A percentile compares a stretch with the other conserved stretches of the same genome.
Evolutionary conservation across 2,329 filamentous ascomycete species (phyloP).

Genomic region (Neofusicoccum sp.): DNA sequence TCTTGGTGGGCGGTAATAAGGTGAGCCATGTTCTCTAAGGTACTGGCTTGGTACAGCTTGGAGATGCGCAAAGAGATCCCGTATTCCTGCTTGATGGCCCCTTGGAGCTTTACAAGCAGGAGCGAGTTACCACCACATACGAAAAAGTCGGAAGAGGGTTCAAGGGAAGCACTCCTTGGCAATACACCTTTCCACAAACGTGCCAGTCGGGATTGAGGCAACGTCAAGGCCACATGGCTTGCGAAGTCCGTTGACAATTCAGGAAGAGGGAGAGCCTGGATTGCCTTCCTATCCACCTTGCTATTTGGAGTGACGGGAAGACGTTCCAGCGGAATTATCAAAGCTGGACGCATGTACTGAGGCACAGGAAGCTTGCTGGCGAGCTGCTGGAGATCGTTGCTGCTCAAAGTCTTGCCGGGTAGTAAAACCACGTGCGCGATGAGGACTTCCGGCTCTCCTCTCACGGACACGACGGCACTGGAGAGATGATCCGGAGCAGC

Average conservation of each 20-base stretch:
- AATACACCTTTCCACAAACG: slow-evolving; percentile 25
- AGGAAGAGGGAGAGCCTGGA: slow-evolving; percentile 27
- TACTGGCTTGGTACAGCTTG: slow-evolving; percentile 43
- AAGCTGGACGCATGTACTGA: slow-evolving; percentile 42
- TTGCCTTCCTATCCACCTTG: slow-evolving; percentile 25
- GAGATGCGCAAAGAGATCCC: slow-evolving; percentile 35
- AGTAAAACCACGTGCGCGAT: slow-evolving; percentile 40
- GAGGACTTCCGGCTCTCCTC: slow-evolving; percentile 24
- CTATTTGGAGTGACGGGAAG: slow-evolving; percentile 23
- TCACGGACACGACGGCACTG: slow-evolving; percentile 31
- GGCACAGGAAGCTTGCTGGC: slow-evolving; percentile 35
- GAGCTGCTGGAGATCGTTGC: slow-evolving; percentile 20
- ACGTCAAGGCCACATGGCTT: not conserved
- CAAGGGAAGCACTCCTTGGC: slow-evolving; percentile 12
- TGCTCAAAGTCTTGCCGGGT: slow-evolving; percentile 20
- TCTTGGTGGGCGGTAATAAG: not conserved
- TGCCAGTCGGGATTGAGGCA: not conserved
- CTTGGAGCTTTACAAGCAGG: slow-evolving; percentile 44
- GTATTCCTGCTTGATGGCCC: slow-evolving; percentile 38
- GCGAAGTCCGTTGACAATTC: not conserved
- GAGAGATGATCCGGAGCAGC: slow-evolving; percentile 29
- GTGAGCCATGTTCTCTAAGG: slow-evolving; percentile 41
- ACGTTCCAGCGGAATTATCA: slow-evolving; percentile 12
- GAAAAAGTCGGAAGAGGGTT: slow-evolving; percentile 44
- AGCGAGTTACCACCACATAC: slow-evolving; percentile 47